These are phyloP conservation scores for Trichosporon sp. DNA, from an alignment of 1,284 basidiomycete genomes.

Conservation along the genomic window DNA sequence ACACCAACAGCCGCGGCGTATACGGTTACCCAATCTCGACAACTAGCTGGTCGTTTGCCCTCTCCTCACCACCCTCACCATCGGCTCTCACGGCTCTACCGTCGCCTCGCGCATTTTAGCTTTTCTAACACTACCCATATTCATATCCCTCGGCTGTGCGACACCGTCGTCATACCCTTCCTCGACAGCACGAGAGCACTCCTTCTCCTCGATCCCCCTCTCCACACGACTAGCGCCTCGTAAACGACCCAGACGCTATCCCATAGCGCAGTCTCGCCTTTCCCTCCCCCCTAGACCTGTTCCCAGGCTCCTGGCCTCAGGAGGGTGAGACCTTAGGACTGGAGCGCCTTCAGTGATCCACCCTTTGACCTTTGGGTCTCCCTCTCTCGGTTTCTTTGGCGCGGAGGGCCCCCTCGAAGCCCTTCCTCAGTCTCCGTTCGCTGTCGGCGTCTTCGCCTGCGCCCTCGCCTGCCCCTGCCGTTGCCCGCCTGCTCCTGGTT, in stretches of 20 bases:
- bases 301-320: conserved; percentile 3
- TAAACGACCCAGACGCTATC: neutral
- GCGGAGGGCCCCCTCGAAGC: neutral
- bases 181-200: neutral
- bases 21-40: conserved; percentile 1
- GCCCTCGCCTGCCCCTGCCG: neutral
- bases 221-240: neutral
- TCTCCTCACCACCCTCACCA: conserved; percentile 2
- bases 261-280: conserved; percentile 6
- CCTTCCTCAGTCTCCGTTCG: neutral
- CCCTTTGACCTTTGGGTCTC: neutral
- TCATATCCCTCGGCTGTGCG: conserved; percentile 2
- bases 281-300: conserved; percentile 9
- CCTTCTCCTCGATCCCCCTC: neutral
- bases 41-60: neutral
- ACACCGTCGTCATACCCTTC: conserved; percentile 5
- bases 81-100: conserved; percentile 9
- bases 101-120: conserved; percentile 9
- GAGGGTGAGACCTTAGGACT: neutral
- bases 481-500: neutral
- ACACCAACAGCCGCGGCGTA: conserved; percentile 6
- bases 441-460: neutral
- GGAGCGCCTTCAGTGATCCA: neutral
- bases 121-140: neutral
- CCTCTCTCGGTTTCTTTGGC: neutral